A percentile compares a stretch with the other conserved stretches of the same genome.
Evolutionary conservation across 2,329 filamentous ascomycete genomes (phyloP).

Genomic region (Ophiosphaerella narmari): DNA sequence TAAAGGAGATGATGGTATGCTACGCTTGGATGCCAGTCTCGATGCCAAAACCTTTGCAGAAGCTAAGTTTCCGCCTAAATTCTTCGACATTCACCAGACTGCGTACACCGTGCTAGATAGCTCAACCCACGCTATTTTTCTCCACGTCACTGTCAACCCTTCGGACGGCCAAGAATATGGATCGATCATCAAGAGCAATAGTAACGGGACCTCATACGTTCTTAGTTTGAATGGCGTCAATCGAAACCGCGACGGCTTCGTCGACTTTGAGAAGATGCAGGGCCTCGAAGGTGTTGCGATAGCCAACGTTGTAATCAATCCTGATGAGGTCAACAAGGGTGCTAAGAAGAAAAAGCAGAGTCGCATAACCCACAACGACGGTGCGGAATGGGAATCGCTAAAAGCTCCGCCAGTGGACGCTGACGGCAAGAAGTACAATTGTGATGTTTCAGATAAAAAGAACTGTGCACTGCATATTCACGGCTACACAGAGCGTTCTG

Average conservation of each 20-base stretch:
- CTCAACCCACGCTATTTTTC: constrained; percentile 89
- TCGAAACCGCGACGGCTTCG: constrained; percentile 74
- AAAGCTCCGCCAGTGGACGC: constrained; percentile 72
- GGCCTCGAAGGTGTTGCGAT: constrained; percentile 88
- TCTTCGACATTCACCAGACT: constrained; percentile 75
- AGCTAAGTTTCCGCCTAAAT: constrained; percentile 84
- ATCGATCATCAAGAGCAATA: constrained; percentile 95
- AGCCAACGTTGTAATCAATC: constrained; percentile 83
- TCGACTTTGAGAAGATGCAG: constrained; percentile 95
- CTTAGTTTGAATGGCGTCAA: constrained; percentile 82
- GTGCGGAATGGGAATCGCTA: constrained; percentile 81
- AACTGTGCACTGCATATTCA: constrained; percentile 90
- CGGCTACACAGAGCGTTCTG: constrained; percentile 87
- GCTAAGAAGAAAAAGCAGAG: constrained; percentile 81
- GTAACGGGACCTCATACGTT: constrained; percentile 94
- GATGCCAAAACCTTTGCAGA: constrained; percentile 82
- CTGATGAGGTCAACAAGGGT: constrained; percentile 64
- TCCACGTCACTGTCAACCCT: constrained; percentile 84
- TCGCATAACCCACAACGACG: constrained; percentile 95
- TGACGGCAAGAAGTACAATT: constrained; percentile 73
- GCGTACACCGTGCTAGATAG: constrained; percentile 94
- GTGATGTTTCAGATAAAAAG: constrained; percentile 62
- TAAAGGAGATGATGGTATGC: constrained; percentile 65
- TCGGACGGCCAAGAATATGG: constrained; percentile 71
- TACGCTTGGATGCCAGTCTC: constrained; percentile 81